These are phyloP conservation scores for Tinospora cordifolia DNA, from an alignment of 164 flowering plant genomes.

Conservation along the genomic window DNA sequence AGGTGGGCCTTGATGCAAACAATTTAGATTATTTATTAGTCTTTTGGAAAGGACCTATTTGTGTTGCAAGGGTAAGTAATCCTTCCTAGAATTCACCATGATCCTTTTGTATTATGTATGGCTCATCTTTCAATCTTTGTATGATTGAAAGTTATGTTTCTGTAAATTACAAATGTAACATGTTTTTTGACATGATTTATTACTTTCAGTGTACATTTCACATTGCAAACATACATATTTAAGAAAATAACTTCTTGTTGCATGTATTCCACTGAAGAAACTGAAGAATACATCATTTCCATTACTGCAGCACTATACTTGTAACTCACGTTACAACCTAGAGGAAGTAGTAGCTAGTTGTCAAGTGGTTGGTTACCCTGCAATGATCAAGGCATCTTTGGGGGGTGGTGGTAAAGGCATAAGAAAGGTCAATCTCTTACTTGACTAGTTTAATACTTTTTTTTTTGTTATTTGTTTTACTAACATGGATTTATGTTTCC, in stretches of 20 bases:
- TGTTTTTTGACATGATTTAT: background rate
- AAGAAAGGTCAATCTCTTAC: constrained; percentile 68
- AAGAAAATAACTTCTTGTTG: background rate
- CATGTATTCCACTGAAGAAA: background rate
- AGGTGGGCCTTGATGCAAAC: too few species aligned
- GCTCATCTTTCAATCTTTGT: background rate
- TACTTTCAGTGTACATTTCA: background rate
- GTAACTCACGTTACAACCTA: background rate
- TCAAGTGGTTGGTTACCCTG: too few species aligned
- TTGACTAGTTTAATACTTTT: background rate
- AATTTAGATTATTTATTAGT: too few species aligned
- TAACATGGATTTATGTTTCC: too few species aligned
- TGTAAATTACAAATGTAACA: background rate
- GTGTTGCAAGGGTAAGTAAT: too few species aligned
- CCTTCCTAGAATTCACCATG: too few species aligned
- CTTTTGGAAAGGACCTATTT: too few species aligned
- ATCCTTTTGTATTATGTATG: too few species aligned
- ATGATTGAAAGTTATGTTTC: background rate
- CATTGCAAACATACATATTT: background rate
- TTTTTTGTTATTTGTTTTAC: too few species aligned
- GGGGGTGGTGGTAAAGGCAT: constrained; percentile 99
- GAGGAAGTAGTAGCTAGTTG: too few species aligned
- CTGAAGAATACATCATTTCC: background rate
- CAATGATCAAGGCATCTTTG: too few species aligned
- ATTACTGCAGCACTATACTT: background rate